Conservation (phyloP, 352 stramenopile species). For the Globisporangium acanthophoron region DNA sequence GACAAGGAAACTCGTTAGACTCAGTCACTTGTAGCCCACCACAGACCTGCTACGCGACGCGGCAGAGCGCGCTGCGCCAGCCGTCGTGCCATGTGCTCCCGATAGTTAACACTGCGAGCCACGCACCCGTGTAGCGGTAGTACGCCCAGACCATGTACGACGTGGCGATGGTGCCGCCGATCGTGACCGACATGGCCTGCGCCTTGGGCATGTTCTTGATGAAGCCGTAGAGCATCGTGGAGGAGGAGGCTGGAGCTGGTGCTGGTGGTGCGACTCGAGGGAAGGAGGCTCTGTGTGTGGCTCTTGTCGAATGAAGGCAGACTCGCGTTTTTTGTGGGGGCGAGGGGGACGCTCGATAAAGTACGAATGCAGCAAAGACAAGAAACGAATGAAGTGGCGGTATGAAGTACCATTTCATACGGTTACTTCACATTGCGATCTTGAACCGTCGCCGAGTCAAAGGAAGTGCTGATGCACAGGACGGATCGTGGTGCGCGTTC, state of each 20-base stretch:
- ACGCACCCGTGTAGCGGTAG: conserved; percentile 62
- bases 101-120: not conserved
- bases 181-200: conserved; percentile 44
- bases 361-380: not conserved
- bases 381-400: too few species aligned
- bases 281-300: not conserved
- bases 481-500: too few species aligned
- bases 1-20: not conserved
- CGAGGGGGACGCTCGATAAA: not conserved
- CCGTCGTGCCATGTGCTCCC: not conserved
- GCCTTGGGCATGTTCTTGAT: conserved; percentile 66
- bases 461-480: too few species aligned
- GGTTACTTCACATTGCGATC: too few species aligned
- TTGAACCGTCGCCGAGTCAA: too few species aligned
- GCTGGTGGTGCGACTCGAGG: not conserved
- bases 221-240: conserved; percentile 55
- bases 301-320: not conserved
- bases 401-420: too few species aligned
- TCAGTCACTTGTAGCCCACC: not conserved
- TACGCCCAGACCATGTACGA: conserved; percentile 45
- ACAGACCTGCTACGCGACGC: too few species aligned
- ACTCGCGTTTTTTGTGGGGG: not conserved
- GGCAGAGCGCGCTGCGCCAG: too few species aligned
- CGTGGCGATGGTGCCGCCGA: conserved; percentile 28
- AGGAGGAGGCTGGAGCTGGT: not conserved